These are phyloP conservation scores for Fistulinella prunicolor DNA, from an alignment of 768 basidiomycete species.

Conservation along the genomic window DNA sequence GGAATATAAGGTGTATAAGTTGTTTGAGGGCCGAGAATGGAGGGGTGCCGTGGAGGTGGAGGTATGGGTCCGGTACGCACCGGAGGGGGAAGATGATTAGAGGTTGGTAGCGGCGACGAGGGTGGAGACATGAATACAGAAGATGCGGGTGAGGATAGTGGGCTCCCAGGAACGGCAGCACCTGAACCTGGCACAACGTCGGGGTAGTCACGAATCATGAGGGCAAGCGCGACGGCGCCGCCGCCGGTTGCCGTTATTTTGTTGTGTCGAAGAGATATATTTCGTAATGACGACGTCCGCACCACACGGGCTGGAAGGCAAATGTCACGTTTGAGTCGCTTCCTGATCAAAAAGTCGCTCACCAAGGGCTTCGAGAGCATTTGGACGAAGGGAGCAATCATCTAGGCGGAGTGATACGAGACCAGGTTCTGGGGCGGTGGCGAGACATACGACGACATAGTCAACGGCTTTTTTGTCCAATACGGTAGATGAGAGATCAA, in stretches of 20 bases:
- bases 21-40: constrained; percentile 51
- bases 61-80: constrained; percentile 39
- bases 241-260: constrained; percentile 81
- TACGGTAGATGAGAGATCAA: constrained; percentile 84
- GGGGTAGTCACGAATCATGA: constrained; percentile 97
- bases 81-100: constrained; percentile 17
- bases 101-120: constrained; percentile 32
- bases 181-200: constrained; percentile 52
- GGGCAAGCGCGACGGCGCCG: constrained; percentile 86
- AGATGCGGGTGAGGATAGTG: constrained; percentile 10
- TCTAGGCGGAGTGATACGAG: constrained; percentile 84
- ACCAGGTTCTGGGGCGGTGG: constrained; percentile 37
- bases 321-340: not conserved
- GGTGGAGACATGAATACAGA: constrained; percentile 31
- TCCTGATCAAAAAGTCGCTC: constrained; percentile 26
- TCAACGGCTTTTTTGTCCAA: constrained; percentile 86
- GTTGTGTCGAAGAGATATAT: constrained; percentile 90
- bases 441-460: constrained; percentile 69
- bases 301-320: constrained; percentile 64
- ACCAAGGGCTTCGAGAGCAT: constrained; percentile 80
- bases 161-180: not conserved
- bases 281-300: constrained; percentile 77
- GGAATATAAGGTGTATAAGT: constrained; percentile 87
- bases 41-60: constrained; percentile 51
- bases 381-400: constrained; percentile 74